Base-by-base conservation (phyloP, 371 early-diverging fungal genomes). In the Basidiobolus meristosporus region DNA sequence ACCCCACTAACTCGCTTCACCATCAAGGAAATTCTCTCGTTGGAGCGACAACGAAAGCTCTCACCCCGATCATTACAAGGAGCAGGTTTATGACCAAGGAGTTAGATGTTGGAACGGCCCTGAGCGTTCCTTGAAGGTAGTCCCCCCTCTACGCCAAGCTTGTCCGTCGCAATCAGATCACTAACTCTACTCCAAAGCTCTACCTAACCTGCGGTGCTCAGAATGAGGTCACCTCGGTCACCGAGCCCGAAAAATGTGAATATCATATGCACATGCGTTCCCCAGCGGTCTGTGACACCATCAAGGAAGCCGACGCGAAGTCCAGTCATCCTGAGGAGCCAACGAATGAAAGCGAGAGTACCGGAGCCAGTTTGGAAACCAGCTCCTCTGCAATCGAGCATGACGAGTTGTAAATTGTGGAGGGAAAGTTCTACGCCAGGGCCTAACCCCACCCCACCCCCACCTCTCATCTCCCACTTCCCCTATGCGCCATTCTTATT, bases 101-200 rank as follows among this genome's bases (percentile, higher is more conserved):
- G 55, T 65, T 3, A 60, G 64, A 36, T 95, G 96, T 60, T 92
- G 96, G 93, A 85, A 90, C 45, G 96, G 92, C 0, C 93, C 92
- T 0, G 65, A 72, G 23, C 68, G 96, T 35, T 77, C 78, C 1
- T 56, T 72, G 14, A 57, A 51, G 38, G 70, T 73, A 32, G 19
- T 18, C 38, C 20, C 14, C 12, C 7, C 29, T 15, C 7, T 7
- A 12, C 2, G 19, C 29, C n/a, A 18, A 16, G 7, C 19, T 22
- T 21, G 12, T n/a, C n/a, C 14, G 36, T 36, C n/a, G 7, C 20
- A 21, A n/a, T 36, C 16, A 34, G 18, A 23, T 14, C 3, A 23
- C 42, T 31, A 16, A 18, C 17, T n/a, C 7, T 34, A 29, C 4
- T 19, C 17, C 16, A 11, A 31, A 43, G 31, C 10, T 40, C 17